phyloP scores from a whole-genome alignment of 345 rosid genomes.

The Leavenworthia alabamica region DNA sequence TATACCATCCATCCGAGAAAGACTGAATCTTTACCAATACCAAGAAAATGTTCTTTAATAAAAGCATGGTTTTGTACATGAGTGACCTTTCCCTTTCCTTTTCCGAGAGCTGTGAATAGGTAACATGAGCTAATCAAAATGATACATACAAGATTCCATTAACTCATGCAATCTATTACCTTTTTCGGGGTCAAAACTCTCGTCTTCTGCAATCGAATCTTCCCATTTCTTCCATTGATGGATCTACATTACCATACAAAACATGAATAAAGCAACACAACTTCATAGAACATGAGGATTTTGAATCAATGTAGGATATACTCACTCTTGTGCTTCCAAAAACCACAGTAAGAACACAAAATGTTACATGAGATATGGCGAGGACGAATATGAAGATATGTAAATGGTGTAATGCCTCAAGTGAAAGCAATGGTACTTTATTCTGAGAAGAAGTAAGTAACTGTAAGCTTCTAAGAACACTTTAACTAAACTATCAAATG shows the following conservation, averaged over 20 bases:
- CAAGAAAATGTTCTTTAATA: constrained; percentile 64
- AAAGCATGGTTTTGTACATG: constrained; percentile 64
- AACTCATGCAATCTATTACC: constrained; percentile 33
- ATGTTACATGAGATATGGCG: constrained; percentile 57
- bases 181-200: constrained; percentile 36
- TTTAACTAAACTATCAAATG: background rate
- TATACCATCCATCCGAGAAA: constrained; percentile 75
- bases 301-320: background rate
- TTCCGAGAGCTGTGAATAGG: constrained; percentile 47
- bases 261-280: constrained; percentile 8
- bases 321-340: constrained; percentile 56
- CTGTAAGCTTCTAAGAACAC: too few species aligned
- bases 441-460: constrained; percentile 34
- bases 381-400: constrained; percentile 69
- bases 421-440: constrained; percentile 51
- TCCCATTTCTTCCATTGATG: constrained; percentile 89
- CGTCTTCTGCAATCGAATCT: constrained; percentile 37
- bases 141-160: background rate
- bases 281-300: too few species aligned
- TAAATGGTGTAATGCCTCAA: constrained; percentile 61
- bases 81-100: constrained; percentile 42
- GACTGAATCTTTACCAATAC: constrained; percentile 57
- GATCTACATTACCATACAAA: constrained; percentile 40
- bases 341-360: constrained; percentile 50
- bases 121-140: background rate